Evolutionary conservation across 2,329 filamentous ascomycete genomes (phyloP).

Genomic region (Colletotrichum tanaceti): DNA sequence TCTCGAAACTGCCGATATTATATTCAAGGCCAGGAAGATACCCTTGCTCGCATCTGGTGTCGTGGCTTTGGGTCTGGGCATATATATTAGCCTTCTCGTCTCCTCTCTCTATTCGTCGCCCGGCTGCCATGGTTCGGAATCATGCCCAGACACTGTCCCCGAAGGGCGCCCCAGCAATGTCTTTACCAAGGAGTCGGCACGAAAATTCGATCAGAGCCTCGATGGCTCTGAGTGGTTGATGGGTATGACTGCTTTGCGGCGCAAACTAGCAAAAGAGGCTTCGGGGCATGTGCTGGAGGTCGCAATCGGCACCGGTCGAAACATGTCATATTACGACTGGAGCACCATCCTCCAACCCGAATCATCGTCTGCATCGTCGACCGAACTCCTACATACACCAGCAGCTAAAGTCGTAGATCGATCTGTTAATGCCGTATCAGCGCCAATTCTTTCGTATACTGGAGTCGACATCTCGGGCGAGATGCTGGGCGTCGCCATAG

Average conservation of each 20-base stretch:
- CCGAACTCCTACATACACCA: background rate
- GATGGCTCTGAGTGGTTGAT: constrained; percentile 67
- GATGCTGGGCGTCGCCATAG: constrained; percentile 69
- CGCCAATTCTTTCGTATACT: constrained; percentile 65
- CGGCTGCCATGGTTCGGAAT: constrained; percentile 10
- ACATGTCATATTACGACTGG: constrained; percentile 71
- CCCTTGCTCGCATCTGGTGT: constrained; percentile 36
- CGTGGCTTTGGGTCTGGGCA: constrained; percentile 33
- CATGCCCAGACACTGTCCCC: constrained; percentile 52
- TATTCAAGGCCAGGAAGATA: constrained; percentile 35
- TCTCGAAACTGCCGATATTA: constrained; percentile 36
- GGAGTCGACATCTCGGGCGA: constrained; percentile 70
- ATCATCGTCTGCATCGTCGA: background rate
- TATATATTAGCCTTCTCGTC: constrained; percentile 36
- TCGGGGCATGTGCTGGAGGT: constrained; percentile 71
- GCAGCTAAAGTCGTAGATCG: background rate
- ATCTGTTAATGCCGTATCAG: background rate
- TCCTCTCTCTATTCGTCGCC: constrained; percentile 24
- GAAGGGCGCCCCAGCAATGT: constrained; percentile 61
- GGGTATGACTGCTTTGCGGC: constrained; percentile 65
- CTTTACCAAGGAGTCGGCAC: constrained; percentile 60
- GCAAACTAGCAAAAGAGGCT: constrained; percentile 60
- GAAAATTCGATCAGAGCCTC: constrained; percentile 69
- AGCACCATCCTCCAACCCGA: constrained; percentile 9
- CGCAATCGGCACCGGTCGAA: constrained; percentile 72